Percentiles rank a stretch among this genome's conserved stretches.
phyloP scores from a whole-genome alignment of 305 asterid species.

The Fraxinus albicans region DNA sequence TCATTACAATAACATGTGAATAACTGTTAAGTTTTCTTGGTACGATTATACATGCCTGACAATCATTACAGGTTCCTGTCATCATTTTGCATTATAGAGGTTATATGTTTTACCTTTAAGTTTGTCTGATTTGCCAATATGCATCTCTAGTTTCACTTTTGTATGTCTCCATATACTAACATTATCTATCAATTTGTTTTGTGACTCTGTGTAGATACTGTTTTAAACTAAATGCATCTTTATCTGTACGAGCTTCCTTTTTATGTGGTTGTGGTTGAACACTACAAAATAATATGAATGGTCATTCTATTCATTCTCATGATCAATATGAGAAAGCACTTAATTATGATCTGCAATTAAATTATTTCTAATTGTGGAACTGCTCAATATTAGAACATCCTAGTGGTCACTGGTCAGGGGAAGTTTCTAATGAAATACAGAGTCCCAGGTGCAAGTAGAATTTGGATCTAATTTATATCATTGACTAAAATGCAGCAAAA shows the following conservation, averaged over 20 bases:
- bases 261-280: slow-evolving; percentile 15
- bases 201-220: background rate
- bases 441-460: slow-evolving; percentile 16
- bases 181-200: background rate
- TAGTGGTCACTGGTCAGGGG: background rate
- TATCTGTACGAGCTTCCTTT: background rate
- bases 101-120: background rate
- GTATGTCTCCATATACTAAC: background rate
- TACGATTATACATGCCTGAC: background rate
- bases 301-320: slow-evolving; percentile 12
- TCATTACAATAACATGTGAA: background rate
- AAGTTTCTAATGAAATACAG: slow-evolving; percentile 7
- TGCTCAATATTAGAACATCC: background rate
- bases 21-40: background rate
- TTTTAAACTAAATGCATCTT: background rate
- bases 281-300: background rate
- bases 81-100: background rate
- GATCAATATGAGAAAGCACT: background rate
- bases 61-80: background rate
- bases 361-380: slow-evolving; percentile 9
- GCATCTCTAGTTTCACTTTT: background rate
- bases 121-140: background rate
- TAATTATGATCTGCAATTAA: background rate
- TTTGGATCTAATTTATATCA: slow-evolving; percentile 28
- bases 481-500: slow-evolving; percentile 66